Base-by-base conservation (phyloP, 2,329 filamentous ascomycete species). In the Tothia fuscella region DNA sequence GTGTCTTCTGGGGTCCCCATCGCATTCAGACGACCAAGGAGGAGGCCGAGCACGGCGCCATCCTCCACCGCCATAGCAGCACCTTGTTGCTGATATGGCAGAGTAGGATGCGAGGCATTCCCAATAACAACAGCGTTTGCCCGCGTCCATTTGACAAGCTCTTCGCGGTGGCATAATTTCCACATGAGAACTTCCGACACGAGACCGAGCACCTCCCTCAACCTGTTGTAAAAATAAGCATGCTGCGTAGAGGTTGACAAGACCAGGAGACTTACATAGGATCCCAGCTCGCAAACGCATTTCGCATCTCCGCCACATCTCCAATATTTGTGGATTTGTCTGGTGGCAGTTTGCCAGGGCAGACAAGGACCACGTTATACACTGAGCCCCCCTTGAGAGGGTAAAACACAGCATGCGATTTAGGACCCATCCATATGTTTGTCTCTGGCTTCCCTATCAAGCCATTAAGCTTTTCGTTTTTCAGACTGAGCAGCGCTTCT, bases 101-200 rank as follows among this genome's bases (percentile, higher is more conserved):
- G 71, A 25, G 71, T 71, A 0, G 74, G 75, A 52, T 80, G 76
- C 0, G 76, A 76, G 0, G 76, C 74, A 50, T 81, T 76, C 12
- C 76, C 77, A 1, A 75, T 55, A 2, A 80, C 61, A 1, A 62
- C 17, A 9, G 14, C 26, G 14, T 14, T 9, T 29, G 26, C 26
- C 26, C n/a, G 9, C n/a, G 26, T 9, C 26, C 26, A 29, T 9
- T 9, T 14, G 9, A 9, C n/a, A 14, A 29, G 26, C n/a, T 29
- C 26, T 14, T 29, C 26, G 26, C n/a, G 26, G 26, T 29, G 26
- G 26, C 26, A 29, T 29, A 29, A 29, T 14, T 29, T 29, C 26
- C 26, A 29, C n/a, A 9, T 29, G 9, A 29, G 26, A 9, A 14
- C 26, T 9, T 14, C n/a, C 26, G 26, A 14, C 26, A 29, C 9